phyloP scores from a whole-genome alignment of 345 rosid species.

The Syzygium grande region DNA sequence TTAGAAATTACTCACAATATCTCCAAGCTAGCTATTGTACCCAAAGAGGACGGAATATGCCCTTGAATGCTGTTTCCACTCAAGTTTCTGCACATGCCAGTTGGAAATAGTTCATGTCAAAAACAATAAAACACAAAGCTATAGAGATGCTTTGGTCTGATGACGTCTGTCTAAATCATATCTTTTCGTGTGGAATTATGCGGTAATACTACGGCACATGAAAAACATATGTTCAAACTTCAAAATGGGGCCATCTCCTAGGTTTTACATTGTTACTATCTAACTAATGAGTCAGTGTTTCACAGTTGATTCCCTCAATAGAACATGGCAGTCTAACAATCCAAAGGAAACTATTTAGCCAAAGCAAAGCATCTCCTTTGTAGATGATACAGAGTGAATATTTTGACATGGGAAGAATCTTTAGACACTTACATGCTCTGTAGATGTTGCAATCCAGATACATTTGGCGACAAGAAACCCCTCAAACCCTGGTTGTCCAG shows the following conservation, averaged over 20 bases:
- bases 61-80: slow-evolving; percentile 76
- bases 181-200: no score
- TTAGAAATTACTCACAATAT: slow-evolving; percentile 51
- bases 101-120: background rate
- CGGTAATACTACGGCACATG: background rate
- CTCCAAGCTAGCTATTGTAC: slow-evolving; percentile 52
- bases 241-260: background rate
- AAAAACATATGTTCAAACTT: background rate
- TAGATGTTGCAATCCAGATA: slow-evolving; percentile 63
- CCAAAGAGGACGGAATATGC: slow-evolving; percentile 60
- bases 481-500: slow-evolving; percentile 86
- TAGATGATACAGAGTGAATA: background rate
- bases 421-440: slow-evolving; percentile 70
- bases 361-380: background rate
- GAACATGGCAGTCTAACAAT: background rate
- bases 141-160: background rate
- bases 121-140: background rate
- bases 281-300: background rate
- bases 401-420: background rate
- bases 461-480: slow-evolving; percentile 71
- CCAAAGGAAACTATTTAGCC: background rate
- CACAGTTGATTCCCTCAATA: background rate
- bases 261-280: background rate
- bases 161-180: background rate
- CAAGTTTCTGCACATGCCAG: slow-evolving; percentile 51